Conservation (phyloP, 257 asterid genomes). For the Primulina tabacum region DNA sequence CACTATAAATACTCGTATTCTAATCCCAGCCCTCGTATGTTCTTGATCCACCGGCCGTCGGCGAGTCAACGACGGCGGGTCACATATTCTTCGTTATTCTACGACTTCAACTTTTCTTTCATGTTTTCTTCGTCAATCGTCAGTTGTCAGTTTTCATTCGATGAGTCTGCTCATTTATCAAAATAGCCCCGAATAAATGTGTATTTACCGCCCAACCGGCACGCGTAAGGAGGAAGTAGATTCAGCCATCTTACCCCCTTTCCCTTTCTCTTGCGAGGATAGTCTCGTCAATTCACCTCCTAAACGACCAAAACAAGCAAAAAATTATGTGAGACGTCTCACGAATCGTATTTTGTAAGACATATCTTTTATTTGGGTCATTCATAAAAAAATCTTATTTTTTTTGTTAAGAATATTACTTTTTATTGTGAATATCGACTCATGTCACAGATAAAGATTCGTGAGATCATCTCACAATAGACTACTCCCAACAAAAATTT, state of each 20-base stretch:
- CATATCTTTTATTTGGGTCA: no score
- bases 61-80: neutral
- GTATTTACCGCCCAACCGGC: constrained; percentile 37
- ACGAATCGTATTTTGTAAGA: no score
- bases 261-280: constrained; percentile 19
- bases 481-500: no score
- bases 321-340: no score
- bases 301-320: neutral
- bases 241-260: constrained; percentile 19
- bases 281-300: neutral
- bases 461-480: no score
- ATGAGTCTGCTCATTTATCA: constrained; percentile 29
- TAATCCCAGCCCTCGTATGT: neutral
- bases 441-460: no score
- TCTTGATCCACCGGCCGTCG: constrained; percentile 28
- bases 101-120: constrained; percentile 12
- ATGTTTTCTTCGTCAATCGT: constrained; percentile 27
- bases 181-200: constrained; percentile 40
- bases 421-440: no score
- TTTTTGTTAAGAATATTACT: no score
- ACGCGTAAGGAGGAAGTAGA: constrained; percentile 47
- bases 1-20: neutral
- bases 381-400: no score
- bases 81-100: constrained; percentile 7
- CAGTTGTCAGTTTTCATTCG: constrained; percentile 30